Conservation (phyloP, 2,329 filamentous ascomycete species). For the Cladosporium sp. region DNA sequence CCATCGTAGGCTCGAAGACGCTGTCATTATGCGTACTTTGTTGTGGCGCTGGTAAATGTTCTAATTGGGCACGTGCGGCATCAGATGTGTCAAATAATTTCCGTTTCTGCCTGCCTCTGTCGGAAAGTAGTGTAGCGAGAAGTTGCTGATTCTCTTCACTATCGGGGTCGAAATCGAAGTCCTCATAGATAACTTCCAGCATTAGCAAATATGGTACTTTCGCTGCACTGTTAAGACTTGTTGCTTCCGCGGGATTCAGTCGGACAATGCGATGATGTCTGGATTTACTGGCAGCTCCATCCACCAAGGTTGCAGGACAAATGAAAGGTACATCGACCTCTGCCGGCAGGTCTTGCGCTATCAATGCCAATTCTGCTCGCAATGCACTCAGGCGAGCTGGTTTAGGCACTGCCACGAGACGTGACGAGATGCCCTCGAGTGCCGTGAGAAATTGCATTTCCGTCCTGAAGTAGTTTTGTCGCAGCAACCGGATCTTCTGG, state of each 20-base stretch:
- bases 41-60: slow-evolving; percentile 36
- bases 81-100: slow-evolving; percentile 56
- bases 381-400: slow-evolving; percentile 75
- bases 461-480: slow-evolving; percentile 78
- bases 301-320: slow-evolving; percentile 68
- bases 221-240: slow-evolving; percentile 80
- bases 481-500: slow-evolving; percentile 68
- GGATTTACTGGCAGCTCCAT: slow-evolving; percentile 70
- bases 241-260: slow-evolving; percentile 77
- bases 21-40: slow-evolving; percentile 57
- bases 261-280: slow-evolving; percentile 78
- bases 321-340: slow-evolving; percentile 82
- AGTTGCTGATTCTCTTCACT: slow-evolving; percentile 68
- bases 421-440: slow-evolving; percentile 77
- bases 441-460: slow-evolving; percentile 77
- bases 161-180: slow-evolving; percentile 77
- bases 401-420: slow-evolving; percentile 78
- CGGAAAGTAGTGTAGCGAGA: slow-evolving; percentile 59
- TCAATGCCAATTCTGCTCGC: slow-evolving; percentile 73
- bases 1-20: slow-evolving; percentile 76
- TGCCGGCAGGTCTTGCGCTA: slow-evolving; percentile 74
- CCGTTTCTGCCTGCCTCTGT: slow-evolving; percentile 56
- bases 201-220: slow-evolving; percentile 81
- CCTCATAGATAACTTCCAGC: slow-evolving; percentile 76
- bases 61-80: slow-evolving; percentile 47